Evolutionary conservation across 2,329 filamentous ascomycete species (phyloP), one percentile per base, ranked within the genome.

Genomic region (Podosphaera xanthii): DNA sequence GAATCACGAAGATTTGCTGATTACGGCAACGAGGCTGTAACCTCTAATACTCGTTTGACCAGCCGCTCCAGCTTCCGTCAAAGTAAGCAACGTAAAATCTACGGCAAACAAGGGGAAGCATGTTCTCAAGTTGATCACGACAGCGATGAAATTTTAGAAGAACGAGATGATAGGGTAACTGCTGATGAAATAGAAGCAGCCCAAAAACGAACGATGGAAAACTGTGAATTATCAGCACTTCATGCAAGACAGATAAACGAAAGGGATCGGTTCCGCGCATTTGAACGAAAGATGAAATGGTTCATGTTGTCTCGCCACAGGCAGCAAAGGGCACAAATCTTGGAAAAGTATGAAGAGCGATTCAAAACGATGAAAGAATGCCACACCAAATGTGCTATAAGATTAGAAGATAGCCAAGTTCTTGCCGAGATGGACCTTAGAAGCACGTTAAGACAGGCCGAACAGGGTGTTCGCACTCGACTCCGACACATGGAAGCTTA

Each of bases 401-500:
- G 80, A 60, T 72, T 83, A 22, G 80, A 83, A 62, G 79, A 82
- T 63, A 72, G 77, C 6, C 80, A 83, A 65, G 75, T 83, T n/a
- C 72, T 73, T 12, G 79, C 77, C 7, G 81, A 83, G 69, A 77
- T 82, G 71, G 80, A 83, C 62, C 69, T 83, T 31, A 73, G 77
- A 9, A 67, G 71, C 3, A 73, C 72, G 0, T 68, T 82, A 14
- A 76, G 81, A 58, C 77, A 80, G 63, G 76, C 76, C 59, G 79
- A 81, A 65, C 72, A 73, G 60, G 79, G 76, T 63, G 74, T 82
- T 44, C 72, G 72, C 38, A 77, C 80, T 44, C 75, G 79, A 12
- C 70, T 83, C n/a, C 77, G 76, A 65, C 77, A 83, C 63, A 83
- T 83, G 80, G 80, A 83, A 64, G 80, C 79, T 4, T 83, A 83